phyloP scores from a whole-genome alignment of 768 basidiomycete species.

The Mycena floridula region DNA sequence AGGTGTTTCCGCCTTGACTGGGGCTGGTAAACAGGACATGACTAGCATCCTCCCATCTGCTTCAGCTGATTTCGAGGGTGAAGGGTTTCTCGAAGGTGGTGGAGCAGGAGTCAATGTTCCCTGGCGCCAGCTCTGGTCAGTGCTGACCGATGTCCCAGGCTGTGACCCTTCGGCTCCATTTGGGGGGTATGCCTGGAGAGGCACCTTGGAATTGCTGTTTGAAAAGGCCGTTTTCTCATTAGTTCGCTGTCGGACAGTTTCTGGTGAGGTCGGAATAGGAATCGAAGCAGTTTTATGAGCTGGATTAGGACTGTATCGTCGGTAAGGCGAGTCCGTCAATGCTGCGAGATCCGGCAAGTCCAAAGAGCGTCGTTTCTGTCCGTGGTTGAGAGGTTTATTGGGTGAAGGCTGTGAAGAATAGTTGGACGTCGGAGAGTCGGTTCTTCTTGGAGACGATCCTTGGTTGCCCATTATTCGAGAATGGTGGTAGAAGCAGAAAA shows the following conservation, averaged over 20 bases:
- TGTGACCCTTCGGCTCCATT: no score
- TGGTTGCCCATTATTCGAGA: not conserved
- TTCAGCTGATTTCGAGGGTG: not conserved
- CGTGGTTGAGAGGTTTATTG: not conserved
- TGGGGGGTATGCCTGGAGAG: no score
- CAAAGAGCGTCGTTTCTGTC: not conserved
- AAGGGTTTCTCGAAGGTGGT: not conserved
- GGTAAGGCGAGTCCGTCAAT: not conserved
- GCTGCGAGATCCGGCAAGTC: not conserved
- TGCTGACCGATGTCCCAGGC: no score
- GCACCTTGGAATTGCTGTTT: no score
- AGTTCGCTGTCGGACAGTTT: not conserved
- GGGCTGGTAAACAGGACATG: not conserved
- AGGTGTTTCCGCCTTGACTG: not conserved
- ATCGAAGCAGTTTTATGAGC: not conserved
- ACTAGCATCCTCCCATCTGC: not conserved
- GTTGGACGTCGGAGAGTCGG: not conserved
- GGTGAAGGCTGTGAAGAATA: no score
- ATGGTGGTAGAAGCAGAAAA: no score
- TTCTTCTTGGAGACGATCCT: not conserved
- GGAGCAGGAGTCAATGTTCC: not conserved
- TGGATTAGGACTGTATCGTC: no score
- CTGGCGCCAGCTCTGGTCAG: not conserved
- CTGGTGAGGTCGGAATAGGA: not conserved
- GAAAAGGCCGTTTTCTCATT: not conserved